A percentile compares a stretch with the other conserved stretches of the same genome.
Evolutionary conservation across 805 yeast genomes (phyloP).

Genomic region (Metschnikowia lachancei): DNA sequence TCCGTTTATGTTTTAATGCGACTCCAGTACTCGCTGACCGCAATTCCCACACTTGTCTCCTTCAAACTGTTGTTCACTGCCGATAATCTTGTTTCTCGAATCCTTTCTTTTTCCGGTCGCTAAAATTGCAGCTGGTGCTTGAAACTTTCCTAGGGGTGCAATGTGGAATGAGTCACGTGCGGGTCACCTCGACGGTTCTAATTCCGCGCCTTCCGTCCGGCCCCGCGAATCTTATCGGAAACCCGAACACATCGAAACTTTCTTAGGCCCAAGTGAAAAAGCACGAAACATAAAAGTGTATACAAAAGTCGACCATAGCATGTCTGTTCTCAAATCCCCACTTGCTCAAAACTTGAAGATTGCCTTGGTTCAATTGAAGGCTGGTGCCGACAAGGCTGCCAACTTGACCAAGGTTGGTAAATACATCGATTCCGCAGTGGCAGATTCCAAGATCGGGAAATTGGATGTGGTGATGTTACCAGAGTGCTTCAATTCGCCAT

Average conservation of each 20-base stretch:
- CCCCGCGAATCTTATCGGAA: neutral
- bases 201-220: neutral
- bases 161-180: neutral
- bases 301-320: neutral
- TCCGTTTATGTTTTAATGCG: too few species aligned
- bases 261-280: too few species aligned
- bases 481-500: constrained; percentile 96
- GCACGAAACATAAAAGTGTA: neutral
- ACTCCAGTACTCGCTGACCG: too few species aligned
- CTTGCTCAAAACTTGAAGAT: constrained; percentile 62
- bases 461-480: constrained; percentile 81
- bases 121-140: too few species aligned
- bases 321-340: constrained; percentile 34
- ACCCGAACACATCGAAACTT: too few species aligned
- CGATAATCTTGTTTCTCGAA: too few species aligned
- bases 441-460: constrained; percentile 31
- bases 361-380: constrained; percentile 80
- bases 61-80: too few species aligned
- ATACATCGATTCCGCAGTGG: constrained; percentile 60
- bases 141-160: too few species aligned
- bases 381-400: constrained; percentile 76
- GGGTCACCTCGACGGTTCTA: neutral
- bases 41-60: too few species aligned
- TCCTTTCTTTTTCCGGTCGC: too few species aligned
- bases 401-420: constrained; percentile 68